Conservation (phyloP, 1,284 basidiomycete species). For the Leccinum olivaceoglutinosum region DNA sequence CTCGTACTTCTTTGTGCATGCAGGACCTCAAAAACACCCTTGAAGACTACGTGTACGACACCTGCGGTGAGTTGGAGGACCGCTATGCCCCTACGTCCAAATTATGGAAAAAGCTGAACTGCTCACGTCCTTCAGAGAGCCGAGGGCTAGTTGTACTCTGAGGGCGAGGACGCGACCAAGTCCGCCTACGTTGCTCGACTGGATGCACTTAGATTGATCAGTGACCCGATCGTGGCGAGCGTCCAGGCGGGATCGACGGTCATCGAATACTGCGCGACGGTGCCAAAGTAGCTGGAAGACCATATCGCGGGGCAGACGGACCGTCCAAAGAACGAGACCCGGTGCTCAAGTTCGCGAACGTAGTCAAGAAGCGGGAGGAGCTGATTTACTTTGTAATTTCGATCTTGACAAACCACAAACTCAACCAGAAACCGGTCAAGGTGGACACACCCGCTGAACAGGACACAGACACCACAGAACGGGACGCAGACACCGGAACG, state of each 20-base stretch:
- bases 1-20: neutral
- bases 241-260: slow-evolving; percentile 69
- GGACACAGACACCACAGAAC: slow-evolving; percentile 59
- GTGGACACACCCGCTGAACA: slow-evolving; percentile 40
- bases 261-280: slow-evolving; percentile 75
- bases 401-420: slow-evolving; percentile 84
- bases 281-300: slow-evolving; percentile 93
- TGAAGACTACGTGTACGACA: slow-evolving; percentile 96
- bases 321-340: slow-evolving; percentile 84
- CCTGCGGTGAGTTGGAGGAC: slow-evolving; percentile 85
- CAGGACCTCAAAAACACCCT: slow-evolving; percentile 96
- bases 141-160: slow-evolving; percentile 93
- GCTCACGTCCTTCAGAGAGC: slow-evolving; percentile 65
- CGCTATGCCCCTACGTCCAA: slow-evolving; percentile 80
- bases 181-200: slow-evolving; percentile 82
- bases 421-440: slow-evolving; percentile 53
- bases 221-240: slow-evolving; percentile 80
- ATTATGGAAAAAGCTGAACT: slow-evolving; percentile 57
- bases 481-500: slow-evolving; percentile 51
- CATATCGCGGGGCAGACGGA: slow-evolving; percentile 81
- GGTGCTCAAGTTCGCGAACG: slow-evolving; percentile 73
- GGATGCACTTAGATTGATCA: slow-evolving; percentile 74
- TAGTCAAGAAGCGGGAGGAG: slow-evolving; percentile 86
- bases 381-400: slow-evolving; percentile 79
- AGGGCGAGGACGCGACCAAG: slow-evolving; percentile 92